Conservation (phyloP, 73 alveolate species). For the Uronychia setigera region DNA sequence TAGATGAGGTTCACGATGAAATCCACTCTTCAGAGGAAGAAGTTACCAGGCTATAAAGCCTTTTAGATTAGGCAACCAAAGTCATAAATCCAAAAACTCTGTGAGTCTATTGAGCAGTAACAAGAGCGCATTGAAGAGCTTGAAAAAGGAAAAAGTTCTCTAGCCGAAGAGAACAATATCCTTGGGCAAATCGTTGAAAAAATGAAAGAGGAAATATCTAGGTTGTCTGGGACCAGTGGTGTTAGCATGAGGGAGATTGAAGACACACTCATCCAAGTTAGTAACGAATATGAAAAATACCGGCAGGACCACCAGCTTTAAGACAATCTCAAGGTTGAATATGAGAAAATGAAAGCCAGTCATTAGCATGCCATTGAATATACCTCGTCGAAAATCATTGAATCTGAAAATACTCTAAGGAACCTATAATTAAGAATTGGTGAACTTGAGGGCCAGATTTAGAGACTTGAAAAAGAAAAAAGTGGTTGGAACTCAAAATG, state of each 20-base stretch:
- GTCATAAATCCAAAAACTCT: conserved; percentile 18
- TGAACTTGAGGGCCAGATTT: not conserved
- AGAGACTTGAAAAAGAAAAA: not conserved
- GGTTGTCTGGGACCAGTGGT: conserved; percentile 14
- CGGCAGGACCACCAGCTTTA: not conserved
- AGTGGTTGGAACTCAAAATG: not conserved
- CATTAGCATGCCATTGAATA: not conserved
- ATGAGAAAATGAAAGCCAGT: not conserved
- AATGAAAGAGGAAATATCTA: conserved; percentile 2
- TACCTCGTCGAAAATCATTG: not conserved
- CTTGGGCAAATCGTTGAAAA: conserved; percentile 37
- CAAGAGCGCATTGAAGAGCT: conserved; percentile 14
- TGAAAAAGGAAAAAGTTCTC: not conserved
- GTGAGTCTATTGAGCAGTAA: conserved; percentile 18
- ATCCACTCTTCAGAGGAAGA: no score
- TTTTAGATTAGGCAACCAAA: no score
- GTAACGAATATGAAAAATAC: conserved; percentile 26
- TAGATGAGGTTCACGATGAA: no score
- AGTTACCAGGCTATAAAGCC: no score
- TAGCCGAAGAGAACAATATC: conserved; percentile 19
- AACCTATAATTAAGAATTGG: not conserved
- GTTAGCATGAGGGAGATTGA: conserved; percentile 33
- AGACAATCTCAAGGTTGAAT: not conserved
- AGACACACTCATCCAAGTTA: conserved; percentile 25
- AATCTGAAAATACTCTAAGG: not conserved